phyloP scores from a whole-genome alignment of 257 asterid species.

The Cruciata laevipes region DNA sequence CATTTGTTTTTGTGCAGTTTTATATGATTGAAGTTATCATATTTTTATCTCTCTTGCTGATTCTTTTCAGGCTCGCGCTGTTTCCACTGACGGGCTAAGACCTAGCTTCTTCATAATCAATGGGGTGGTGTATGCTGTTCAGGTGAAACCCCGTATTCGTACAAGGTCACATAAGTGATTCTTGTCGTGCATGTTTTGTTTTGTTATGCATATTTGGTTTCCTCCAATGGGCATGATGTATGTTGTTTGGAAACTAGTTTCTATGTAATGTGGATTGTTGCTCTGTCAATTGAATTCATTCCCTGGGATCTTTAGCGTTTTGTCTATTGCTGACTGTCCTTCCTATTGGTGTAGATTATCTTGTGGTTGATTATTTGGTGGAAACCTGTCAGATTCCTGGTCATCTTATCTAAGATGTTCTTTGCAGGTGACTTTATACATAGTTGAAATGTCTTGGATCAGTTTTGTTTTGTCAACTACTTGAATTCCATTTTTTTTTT shows the following conservation, averaged over 20 bases:
- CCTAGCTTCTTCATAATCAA: constrained; percentile 81
- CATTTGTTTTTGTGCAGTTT: neutral
- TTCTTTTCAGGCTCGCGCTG: constrained; percentile 82
- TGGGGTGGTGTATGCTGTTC: constrained; percentile 70
- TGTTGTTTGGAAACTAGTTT: neutral
- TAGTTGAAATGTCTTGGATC: neutral
- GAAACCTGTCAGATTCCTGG: constrained; percentile 57
- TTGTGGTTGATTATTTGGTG: constrained; percentile 87
- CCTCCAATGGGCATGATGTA: neutral
- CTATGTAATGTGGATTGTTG: neutral
- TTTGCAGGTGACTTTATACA: constrained; percentile 64
- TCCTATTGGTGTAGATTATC: constrained; percentile 45
- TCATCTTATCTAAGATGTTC: constrained; percentile 78
- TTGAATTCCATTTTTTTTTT: constrained; percentile 18
- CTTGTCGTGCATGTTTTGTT: neutral
- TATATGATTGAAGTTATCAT: neutral
- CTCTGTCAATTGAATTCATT: neutral
- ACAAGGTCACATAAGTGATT: neutral
- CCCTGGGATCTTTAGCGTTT: neutral
- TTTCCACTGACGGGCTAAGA: constrained; percentile 89
- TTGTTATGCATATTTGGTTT: neutral
- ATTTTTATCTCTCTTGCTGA: neutral
- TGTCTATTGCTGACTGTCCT: constrained; percentile 12
- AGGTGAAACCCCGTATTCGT: constrained; percentile 42
- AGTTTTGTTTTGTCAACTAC: neutral